phyloP scores from a whole-genome alignment of 2,329 filamentous ascomycete genomes.

The Alternaria sp. region DNA sequence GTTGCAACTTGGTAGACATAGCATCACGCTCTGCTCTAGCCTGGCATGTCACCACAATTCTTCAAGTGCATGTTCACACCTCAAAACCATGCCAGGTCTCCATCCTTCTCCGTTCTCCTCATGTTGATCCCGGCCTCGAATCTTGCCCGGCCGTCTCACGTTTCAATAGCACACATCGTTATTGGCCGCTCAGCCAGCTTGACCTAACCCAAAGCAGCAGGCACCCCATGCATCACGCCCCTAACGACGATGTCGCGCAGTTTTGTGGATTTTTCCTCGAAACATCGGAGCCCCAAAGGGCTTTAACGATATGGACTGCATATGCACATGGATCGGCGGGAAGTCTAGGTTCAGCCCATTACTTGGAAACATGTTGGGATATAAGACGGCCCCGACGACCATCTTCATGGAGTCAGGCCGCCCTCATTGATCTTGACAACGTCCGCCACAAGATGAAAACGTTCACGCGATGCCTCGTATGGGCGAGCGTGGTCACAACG shows the following conservation, averaged over 20 bases:
- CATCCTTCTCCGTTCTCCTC: not conserved
- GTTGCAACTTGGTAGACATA: not conserved
- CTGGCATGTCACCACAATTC: not conserved
- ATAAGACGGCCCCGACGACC: not conserved
- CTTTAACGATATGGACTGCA: not conserved
- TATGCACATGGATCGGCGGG: not conserved
- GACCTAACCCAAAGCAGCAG: slow-evolving; percentile 20
- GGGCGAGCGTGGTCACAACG: slow-evolving; percentile 5
- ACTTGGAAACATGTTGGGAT: not conserved
- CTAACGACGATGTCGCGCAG: not conserved
- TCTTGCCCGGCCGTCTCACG: slow-evolving; percentile 24
- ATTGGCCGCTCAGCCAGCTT: slow-evolving; percentile 14
- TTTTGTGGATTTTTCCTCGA: not conserved
- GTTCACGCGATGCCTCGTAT: slow-evolving; percentile 5
- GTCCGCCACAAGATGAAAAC: not conserved
- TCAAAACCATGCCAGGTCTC: not conserved
- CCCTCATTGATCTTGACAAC: not conserved
- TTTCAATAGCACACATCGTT: slow-evolving; percentile 10
- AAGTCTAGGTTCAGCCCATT: not conserved
- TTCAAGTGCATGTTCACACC: not conserved
- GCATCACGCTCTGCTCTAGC: not conserved
- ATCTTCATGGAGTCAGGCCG: not conserved
- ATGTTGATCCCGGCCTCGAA: not conserved
- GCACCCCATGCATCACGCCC: slow-evolving; percentile 5
- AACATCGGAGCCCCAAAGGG: not conserved